These are phyloP conservation scores for Leishmania tarentolae DNA, from an alignment of 208 protist genomes.

Conservation along the genomic window DNA sequence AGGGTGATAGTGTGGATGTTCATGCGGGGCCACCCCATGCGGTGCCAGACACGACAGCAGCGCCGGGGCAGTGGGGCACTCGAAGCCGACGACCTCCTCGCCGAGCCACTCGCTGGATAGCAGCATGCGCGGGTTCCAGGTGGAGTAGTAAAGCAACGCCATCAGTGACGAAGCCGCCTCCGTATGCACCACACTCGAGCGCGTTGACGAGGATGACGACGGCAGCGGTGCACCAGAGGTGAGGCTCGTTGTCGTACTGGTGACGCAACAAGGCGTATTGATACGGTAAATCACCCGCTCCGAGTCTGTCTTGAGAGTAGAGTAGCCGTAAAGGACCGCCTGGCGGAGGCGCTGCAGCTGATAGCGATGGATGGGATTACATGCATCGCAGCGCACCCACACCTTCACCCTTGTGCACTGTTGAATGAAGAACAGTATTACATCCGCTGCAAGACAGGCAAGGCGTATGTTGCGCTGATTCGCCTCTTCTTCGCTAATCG, in stretches of 20 bases:
- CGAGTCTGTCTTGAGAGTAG: conserved; percentile 4
- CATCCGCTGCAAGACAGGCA: conserved; percentile 42
- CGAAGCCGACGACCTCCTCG: conserved; percentile 74
- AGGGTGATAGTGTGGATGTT: conserved; percentile 21
- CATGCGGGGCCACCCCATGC: conserved; percentile 13
- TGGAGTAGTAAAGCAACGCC: conserved; percentile 61
- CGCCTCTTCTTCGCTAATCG: conserved; percentile 1
- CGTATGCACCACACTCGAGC: conserved; percentile 10
- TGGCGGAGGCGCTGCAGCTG: conserved; percentile 57
- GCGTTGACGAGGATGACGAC: background rate
- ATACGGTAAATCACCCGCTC: conserved; percentile 12
- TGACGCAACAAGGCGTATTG: conserved; percentile 18
- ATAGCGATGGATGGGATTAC: conserved; percentile 42
- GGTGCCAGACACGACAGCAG: conserved; percentile 30
- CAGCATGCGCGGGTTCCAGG: conserved; percentile 28
- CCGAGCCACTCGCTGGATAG: conserved; percentile 83
- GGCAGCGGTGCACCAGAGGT: background rate
- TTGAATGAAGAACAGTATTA: conserved; percentile 39
- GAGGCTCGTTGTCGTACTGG: background rate
- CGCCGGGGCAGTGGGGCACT: conserved; percentile 44
- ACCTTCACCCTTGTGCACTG: conserved; percentile 36
- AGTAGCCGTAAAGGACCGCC: conserved; percentile 59
- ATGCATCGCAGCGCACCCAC: conserved; percentile 80
- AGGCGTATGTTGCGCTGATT: conserved; percentile 36
- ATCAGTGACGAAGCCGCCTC: conserved; percentile 40